Base-by-base conservation (phyloP, 2,329 filamentous ascomycete genomes). In the Cyphellophora europaea region DNA sequence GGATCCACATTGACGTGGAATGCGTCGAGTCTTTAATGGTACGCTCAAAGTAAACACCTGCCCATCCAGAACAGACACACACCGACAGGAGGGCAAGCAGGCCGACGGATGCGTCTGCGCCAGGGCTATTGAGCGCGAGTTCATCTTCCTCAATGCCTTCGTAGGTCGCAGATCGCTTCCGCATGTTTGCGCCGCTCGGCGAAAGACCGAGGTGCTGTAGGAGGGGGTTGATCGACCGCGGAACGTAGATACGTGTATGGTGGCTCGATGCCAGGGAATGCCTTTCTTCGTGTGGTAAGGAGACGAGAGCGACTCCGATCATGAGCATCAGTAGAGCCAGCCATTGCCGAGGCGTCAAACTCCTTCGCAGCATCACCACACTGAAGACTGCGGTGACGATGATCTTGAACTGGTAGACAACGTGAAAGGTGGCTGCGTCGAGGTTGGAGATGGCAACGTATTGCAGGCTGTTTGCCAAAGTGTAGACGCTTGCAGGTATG, bases 381-480 rank as follows among this genome's bases (percentile, higher is more conserved):
- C 83, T 91, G 59, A 94, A 93, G 18, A 95, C 59, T 2, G 91
- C 88, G 0, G 86, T 91, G 2, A 84, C 85, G 43, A 95, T 72
- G 44, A 96, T 91, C 73, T 95, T 95, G 38, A 96, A 68, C 61
- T 98, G 89, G 56, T 91, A 93, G 16, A 91, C 76, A 40, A 94
- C 79, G 58, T 95, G 88, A 54, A 95, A 96, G 35, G 89, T 87
- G 4, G 91, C 86, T 0, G 89, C 83, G 51, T 93, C 86, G 49
- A 96, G 60, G 48, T 96, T 95, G 42, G 84, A 86, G 8, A 95
- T 77, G 2, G 86, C 89, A 34, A 93, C 74, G 53, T 95, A 98
- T 57, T 95, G 86, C 35, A 96, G 64, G n/a, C 83, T 82, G 53
- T 95, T 96, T 52, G 95, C 86, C 17, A 95, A 57, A 0, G 89